A percentile compares a stretch with the other conserved stretches of the same genome.
Evolutionary conservation across 192 early-diverging fungal genomes (phyloP).

Genomic region (Rhizophagus clarus): DNA sequence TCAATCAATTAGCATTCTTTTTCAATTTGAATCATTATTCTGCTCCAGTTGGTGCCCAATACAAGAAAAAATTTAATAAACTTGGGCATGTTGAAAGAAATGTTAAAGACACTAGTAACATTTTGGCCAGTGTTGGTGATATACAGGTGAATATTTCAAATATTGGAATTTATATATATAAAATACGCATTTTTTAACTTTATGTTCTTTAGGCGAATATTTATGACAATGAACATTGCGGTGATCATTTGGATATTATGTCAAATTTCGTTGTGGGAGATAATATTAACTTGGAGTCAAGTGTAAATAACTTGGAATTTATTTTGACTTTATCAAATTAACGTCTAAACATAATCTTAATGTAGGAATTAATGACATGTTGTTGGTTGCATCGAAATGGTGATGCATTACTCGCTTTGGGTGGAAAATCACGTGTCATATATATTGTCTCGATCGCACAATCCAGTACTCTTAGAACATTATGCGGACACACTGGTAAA

Average conservation of each 20-base stretch:
- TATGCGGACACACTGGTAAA: conserved; percentile 20
- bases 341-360: neutral
- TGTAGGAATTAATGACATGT: conserved; percentile 31
- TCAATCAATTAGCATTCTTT: conserved; percentile 76
- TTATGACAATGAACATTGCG: conserved; percentile 93
- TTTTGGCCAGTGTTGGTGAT: conserved; percentile 72
- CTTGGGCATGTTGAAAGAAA: conserved; percentile 69
- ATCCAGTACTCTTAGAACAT: conserved; percentile 11
- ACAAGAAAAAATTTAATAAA: conserved; percentile 69
- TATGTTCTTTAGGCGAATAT: conserved; percentile 63
- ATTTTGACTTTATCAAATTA: neutral
- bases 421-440: conserved; percentile 19
- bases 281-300: neutral
- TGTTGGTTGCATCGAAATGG: conserved; percentile 27
- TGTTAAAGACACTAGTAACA: conserved; percentile 67
- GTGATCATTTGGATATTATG: conserved; percentile 93
- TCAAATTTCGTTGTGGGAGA: conserved; percentile 75
- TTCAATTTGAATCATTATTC: conserved; percentile 63
- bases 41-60: conserved; percentile 52
- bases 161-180: neutral
- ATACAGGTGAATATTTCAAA: conserved; percentile 55
- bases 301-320: neutral
- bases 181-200: neutral
- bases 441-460: conserved; percentile 26
- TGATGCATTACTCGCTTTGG: conserved; percentile 25